Conservation (phyloP, 495 filamentous ascomycete species). For the Penicillium flavigenum region DNA sequence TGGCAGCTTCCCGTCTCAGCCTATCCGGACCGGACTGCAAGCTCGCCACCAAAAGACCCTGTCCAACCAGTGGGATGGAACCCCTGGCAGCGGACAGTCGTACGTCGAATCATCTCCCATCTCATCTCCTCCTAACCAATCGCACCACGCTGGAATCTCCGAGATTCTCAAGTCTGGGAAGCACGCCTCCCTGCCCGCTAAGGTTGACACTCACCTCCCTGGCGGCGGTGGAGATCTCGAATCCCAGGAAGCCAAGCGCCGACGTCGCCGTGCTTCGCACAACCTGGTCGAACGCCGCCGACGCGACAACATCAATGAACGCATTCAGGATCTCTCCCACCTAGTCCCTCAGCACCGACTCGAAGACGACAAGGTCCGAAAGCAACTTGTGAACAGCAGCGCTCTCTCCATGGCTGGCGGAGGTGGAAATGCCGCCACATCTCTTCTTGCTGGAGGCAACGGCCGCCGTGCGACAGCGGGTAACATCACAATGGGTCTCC, state of each 20-base stretch:
- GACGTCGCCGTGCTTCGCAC: slow-evolving; percentile 87
- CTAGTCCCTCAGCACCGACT: slow-evolving; percentile 89
- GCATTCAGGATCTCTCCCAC: slow-evolving; percentile 93
- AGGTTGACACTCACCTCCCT: slow-evolving; percentile 58
- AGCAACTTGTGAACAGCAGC: slow-evolving; percentile 87
- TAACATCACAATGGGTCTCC: slow-evolving; percentile 85
- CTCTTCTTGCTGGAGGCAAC: slow-evolving; percentile 78
- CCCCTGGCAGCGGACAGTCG: slow-evolving; percentile 73
- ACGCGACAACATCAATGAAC: slow-evolving; percentile 97
- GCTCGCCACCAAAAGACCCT: slow-evolving; percentile 77
- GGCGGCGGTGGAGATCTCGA: slow-evolving; percentile 55
- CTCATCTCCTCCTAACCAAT: slow-evolving; percentile 60
- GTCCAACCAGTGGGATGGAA: slow-evolving; percentile 79
- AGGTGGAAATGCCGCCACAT: slow-evolving; percentile 74
- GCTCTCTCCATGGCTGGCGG: slow-evolving; percentile 78
- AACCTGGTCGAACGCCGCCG: slow-evolving; percentile 93
- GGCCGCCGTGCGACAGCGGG: slow-evolving; percentile 80
- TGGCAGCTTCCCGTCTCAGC: slow-evolving; percentile 69
- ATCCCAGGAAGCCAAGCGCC: slow-evolving; percentile 88
- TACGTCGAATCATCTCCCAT: slow-evolving; percentile 76
- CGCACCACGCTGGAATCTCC: slow-evolving; percentile 62
- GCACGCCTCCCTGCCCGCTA: slow-evolving; percentile 68
- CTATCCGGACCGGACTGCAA: slow-evolving; percentile 62
- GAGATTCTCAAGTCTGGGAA: slow-evolving; percentile 68
- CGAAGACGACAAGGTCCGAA: slow-evolving; percentile 95